Evolutionary conservation across 1,284 basidiomycete genomes (phyloP).

Genomic region (Austropuccinia psidii): DNA sequence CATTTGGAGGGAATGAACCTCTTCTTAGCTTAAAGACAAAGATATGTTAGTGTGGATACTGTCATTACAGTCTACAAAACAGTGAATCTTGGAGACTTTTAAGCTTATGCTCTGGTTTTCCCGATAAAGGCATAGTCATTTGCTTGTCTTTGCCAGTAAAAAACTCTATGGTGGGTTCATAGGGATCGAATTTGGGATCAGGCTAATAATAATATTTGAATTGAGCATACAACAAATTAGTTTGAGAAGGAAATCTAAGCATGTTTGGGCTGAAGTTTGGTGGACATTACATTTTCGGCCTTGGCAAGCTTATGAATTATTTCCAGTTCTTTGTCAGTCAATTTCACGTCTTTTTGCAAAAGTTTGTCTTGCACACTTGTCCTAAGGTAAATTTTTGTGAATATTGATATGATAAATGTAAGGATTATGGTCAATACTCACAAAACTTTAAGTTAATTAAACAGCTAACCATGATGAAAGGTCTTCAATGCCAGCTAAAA

Average conservation of each 20-base stretch:
- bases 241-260: background rate
- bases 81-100: background rate
- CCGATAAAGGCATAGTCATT: slow-evolving; percentile 82
- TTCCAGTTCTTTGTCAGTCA: slow-evolving; percentile 86
- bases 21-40: slow-evolving; percentile 59
- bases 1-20: slow-evolving; percentile 97
- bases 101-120: slow-evolving; percentile 64
- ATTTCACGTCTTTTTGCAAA: slow-evolving; percentile 72
- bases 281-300: slow-evolving; percentile 86
- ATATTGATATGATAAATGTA: background rate
- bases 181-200: slow-evolving; percentile 51
- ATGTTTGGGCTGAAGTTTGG: slow-evolving; percentile 10
- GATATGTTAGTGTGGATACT: background rate
- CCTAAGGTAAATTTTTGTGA: slow-evolving; percentile 52
- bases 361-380: slow-evolving; percentile 88
- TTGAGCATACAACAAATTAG: background rate
- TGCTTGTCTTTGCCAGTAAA: slow-evolving; percentile 94
- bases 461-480: slow-evolving; percentile 82
- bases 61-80: background rate
- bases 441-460: background rate
- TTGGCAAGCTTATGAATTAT: slow-evolving; percentile 84
- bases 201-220: slow-evolving; percentile 24
- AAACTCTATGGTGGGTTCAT: slow-evolving; percentile 90
- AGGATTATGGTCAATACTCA: background rate
- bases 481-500: slow-evolving; percentile 87